These are phyloP conservation scores for Pseudognaphalium luteoalbum DNA, from an alignment of 129 eudicot genomes.

Conservation along the genomic window DNA sequence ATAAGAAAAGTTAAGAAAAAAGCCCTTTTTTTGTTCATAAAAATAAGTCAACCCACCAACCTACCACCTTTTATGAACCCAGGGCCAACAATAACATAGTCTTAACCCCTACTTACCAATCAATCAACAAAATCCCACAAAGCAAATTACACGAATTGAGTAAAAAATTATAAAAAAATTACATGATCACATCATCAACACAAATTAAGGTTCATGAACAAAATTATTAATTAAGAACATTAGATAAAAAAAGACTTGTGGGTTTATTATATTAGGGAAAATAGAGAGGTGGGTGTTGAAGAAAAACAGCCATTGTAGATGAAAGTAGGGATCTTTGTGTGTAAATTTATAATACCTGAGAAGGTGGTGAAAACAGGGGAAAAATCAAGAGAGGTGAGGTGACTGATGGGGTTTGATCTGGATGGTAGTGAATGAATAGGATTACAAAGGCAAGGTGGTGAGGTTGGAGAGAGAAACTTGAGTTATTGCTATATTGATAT, in stretches of 20 bases:
- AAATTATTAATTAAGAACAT: neutral
- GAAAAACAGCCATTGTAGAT: slow-evolving; percentile 31
- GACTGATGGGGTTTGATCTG: slow-evolving; percentile 37
- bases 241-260: slow-evolving; percentile 15
- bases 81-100: slow-evolving; percentile 24
- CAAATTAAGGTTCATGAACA: slow-evolving; percentile 22
- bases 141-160: neutral
- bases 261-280: slow-evolving; percentile 7
- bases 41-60: slow-evolving; percentile 89
- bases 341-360: slow-evolving; percentile 31
- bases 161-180: neutral
- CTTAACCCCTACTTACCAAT: slow-evolving; percentile 25
- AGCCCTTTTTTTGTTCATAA: slow-evolving; percentile 29
- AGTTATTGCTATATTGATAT: slow-evolving; percentile 31
- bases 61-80: slow-evolving; percentile 77
- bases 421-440: slow-evolving; percentile 38
- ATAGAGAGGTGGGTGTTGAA: slow-evolving; percentile 15
- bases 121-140: slow-evolving; percentile 28
- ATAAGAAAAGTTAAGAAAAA: slow-evolving; percentile 20
- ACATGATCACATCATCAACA: slow-evolving; percentile 30
- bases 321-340: slow-evolving; percentile 9
- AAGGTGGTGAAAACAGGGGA: slow-evolving; percentile 33
- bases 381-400: slow-evolving; percentile 16
- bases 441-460: slow-evolving; percentile 54
- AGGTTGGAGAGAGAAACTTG: slow-evolving; percentile 48